A percentile compares a stretch with the other conserved stretches of the same genome.
Conservation (phyloP, 495 filamentous ascomycete species). For the Mycothermus thermophilus region DNA sequence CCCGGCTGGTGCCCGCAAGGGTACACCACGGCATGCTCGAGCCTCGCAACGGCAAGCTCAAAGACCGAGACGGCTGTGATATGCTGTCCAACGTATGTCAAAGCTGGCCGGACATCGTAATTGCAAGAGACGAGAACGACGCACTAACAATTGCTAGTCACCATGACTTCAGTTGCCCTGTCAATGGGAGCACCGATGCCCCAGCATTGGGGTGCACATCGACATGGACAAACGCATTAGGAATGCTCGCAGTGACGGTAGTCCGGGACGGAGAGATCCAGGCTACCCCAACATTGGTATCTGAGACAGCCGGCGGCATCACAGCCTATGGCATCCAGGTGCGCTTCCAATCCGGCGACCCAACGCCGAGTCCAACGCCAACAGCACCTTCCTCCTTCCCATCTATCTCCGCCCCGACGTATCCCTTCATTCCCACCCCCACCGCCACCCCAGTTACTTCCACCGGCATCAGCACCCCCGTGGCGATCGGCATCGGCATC, state of each 20-base stretch:
- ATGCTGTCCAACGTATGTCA: slow-evolving; percentile 21
- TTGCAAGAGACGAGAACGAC: not conserved
- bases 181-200: no score
- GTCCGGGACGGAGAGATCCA: no score
- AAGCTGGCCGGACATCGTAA: no score
- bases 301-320: slow-evolving; percentile 10
- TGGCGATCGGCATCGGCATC: slow-evolving; percentile 18
- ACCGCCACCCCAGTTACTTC: not conserved
- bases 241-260: no score
- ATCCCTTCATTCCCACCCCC: not conserved
- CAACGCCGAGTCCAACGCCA: not conserved
- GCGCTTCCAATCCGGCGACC: slow-evolving; percentile 10
- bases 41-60: slow-evolving; percentile 1
- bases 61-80: slow-evolving; percentile 15
- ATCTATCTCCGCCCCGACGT: not conserved
- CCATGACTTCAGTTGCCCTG: slow-evolving; percentile 4
- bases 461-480: slow-evolving; percentile 12
- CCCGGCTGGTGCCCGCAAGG: slow-evolving; percentile 19
- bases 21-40: slow-evolving; percentile 21
- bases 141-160: no score
- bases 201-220: no score
- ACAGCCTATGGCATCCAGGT: slow-evolving; percentile 17
- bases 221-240: no score
- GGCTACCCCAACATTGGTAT: no score
- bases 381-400: not conserved